Evolutionary conservation across 2,329 filamentous ascomycete genomes (phyloP).

Genomic region (Lachnellula subtilissima): DNA sequence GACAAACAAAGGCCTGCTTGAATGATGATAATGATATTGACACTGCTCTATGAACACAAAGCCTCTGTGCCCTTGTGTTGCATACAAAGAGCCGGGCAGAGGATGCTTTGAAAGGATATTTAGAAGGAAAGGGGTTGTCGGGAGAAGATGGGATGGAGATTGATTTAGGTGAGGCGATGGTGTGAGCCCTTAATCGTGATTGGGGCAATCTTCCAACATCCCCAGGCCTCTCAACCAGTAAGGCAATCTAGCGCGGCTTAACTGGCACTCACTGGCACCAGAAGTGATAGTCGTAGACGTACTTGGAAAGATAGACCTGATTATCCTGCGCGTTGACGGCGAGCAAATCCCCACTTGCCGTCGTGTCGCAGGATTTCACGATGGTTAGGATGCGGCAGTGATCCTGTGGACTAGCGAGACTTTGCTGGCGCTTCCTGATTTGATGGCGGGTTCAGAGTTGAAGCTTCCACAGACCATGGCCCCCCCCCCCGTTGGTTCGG

Average conservation of each 20-base stretch:
- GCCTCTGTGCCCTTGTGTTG: constrained; percentile 4
- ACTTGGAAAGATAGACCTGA: not conserved
- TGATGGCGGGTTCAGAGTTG: constrained; percentile 9
- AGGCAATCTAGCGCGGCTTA: constrained; percentile 15
- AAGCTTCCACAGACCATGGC: not conserved
- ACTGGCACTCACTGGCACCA: constrained; percentile 13
- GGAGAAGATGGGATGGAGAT: not conserved
- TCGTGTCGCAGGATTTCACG: constrained; percentile 10
- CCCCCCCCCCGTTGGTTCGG: no score
- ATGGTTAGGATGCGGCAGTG: not conserved
- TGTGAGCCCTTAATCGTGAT: constrained; percentile 19
- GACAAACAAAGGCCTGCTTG: constrained; percentile 9
- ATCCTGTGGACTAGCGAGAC: not conserved
- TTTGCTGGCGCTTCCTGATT: constrained; percentile 22
- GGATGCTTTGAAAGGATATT: not conserved
- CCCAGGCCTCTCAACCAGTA: constrained; percentile 15
- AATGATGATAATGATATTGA: not conserved
- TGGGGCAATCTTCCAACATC: constrained; percentile 14
- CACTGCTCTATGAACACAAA: not conserved
- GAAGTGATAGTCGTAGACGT: not conserved
- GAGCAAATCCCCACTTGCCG: not conserved
- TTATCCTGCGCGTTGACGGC: not conserved
- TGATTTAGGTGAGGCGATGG: constrained; percentile 10
- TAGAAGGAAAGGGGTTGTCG: not conserved
- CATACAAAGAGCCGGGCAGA: constrained; percentile 5